Evolutionary conservation across 768 basidiomycete genomes (phyloP).

Genomic region (Amanita pallidorosea): DNA sequence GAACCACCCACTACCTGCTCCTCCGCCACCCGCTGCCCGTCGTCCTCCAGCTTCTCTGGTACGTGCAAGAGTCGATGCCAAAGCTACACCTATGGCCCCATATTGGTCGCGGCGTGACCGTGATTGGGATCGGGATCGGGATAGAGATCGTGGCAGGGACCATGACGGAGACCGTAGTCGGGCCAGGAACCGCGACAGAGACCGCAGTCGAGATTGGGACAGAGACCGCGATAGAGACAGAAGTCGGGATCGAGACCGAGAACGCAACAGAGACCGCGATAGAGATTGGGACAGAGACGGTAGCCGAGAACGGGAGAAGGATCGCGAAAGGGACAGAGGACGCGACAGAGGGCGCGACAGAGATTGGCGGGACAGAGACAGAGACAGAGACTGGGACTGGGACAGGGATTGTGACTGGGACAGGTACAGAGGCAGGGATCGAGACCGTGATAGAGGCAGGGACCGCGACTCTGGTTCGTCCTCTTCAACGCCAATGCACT

Average conservation of each 20-base stretch:
- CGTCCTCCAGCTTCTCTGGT: conserved; percentile 6
- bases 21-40: conserved; percentile 5
- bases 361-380: conserved; percentile 6
- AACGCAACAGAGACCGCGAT: conserved; percentile 4
- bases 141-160: conserved; percentile 11
- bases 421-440: not conserved
- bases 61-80: conserved; percentile 7
- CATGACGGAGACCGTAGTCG: conserved; percentile 9
- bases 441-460: conserved; percentile 6
- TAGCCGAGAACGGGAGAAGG: conserved; percentile 6
- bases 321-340: conserved; percentile 3
- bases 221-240: conserved; percentile 14
- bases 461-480: conserved; percentile 2
- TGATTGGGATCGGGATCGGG: conserved; percentile 10
- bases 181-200: conserved; percentile 12
- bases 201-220: conserved; percentile 13
- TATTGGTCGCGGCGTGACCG: conserved; percentile 7
- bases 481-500: conserved; percentile 3
- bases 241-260: not conserved
- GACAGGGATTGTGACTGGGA: conserved; percentile 5
- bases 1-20: conserved; percentile 3
- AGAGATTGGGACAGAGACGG: conserved; percentile 6
- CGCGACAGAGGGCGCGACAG: conserved; percentile 8
- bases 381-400: conserved; percentile 12
- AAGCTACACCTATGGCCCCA: conserved; percentile 5